Evolutionary conservation across 1,139 yeast species (phyloP), one percentile per base, ranked within the genome.

Genomic region (Yamadazyma conglobata): DNA sequence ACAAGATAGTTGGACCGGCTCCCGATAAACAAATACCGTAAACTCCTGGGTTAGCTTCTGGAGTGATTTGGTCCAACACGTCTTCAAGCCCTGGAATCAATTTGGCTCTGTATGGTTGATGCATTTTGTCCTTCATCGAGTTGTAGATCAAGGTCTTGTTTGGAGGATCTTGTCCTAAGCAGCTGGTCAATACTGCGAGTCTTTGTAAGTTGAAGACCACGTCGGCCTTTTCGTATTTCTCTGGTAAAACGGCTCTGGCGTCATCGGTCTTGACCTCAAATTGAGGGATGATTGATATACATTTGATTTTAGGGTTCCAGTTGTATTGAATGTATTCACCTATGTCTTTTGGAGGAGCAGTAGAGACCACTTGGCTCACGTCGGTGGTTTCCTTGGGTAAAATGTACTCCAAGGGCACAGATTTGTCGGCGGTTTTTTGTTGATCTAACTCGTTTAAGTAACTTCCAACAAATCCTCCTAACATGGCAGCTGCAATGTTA

Each of bases 401-500:
- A 5, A 91, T 88, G 47, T 80, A 84, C 30, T 85, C 79, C 31
- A 91, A 64, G 11, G 96, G 96, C 31, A 87, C 84, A 52, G 80
- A 88, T 42, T 84, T 82, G 32, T 84, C 73, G 34, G 70, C 79
- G 38, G 74, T 69, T 42, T 89, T 96, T 27, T 75, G 72, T 4
- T 79, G 77, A 19, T 77, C 65, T 40, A 91, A 65, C 43, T 86
- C 95, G 48, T 94, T 77, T 52, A 91, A 71, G 58, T 85, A 91
- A 1, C 96, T 86, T 21, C 98, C 98, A 22, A 89, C 95, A 58
- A 91, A 91, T 4, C 98, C 97, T 36, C 98, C 98, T 77, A 89
- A 81, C 96, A 91, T 87, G 26, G 98, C 96, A 20, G 98, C 98
- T 14, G 96, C 89, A 50, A 91, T 89, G 58, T 91, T 91, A 59